Percentiles rank a stretch among this genome's conserved stretches.
These are phyloP conservation scores for Cutaneotrichosporon sp. DNA, from an alignment of 1,284 basidiomycete genomes.

Conservation along the genomic window DNA sequence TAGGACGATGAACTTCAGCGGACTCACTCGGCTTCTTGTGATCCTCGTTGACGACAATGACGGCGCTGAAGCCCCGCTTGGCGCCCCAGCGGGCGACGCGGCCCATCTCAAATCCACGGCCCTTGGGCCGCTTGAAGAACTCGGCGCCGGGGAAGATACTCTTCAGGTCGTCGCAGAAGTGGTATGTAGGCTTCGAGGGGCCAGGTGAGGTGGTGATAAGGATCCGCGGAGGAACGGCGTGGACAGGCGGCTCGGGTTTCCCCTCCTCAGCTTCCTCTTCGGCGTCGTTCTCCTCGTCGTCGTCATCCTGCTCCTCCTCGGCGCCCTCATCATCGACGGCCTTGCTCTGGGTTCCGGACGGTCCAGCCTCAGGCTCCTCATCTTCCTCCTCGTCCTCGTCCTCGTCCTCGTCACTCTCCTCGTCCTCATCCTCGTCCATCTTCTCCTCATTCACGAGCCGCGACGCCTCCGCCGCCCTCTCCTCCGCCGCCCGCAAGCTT, in stretches of 20 bases:
- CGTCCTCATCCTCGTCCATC: conserved; percentile 19
- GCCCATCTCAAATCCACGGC: conserved; percentile 89
- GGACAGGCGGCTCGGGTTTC: conserved; percentile 27
- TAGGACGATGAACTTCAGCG: background rate
- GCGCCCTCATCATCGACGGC: conserved; percentile 29
- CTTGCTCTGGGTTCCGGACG: conserved; percentile 26
- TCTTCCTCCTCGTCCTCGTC: conserved; percentile 46
- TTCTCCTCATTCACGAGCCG: conserved; percentile 27
- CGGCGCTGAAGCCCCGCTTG: conserved; percentile 71
- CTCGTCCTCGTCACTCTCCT: conserved; percentile 17
- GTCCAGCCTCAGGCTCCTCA: conserved; percentile 40
- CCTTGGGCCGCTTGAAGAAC: conserved; percentile 82
- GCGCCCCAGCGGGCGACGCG: conserved; percentile 92
- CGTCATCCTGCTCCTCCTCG: conserved; percentile 61
- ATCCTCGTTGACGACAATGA: conserved; percentile 93
- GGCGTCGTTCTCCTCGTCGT: conserved; percentile 55
- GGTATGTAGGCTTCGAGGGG: conserved; percentile 74
- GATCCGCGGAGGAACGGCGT: conserved; percentile 69
- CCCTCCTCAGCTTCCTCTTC: conserved; percentile 20
- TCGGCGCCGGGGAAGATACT: conserved; percentile 92
- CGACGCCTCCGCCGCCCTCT: conserved; percentile 37
- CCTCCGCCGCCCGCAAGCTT: conserved; percentile 37
- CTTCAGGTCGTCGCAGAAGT: conserved; percentile 85
- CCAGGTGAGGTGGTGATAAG: conserved; percentile 87
- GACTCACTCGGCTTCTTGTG: conserved; percentile 80